Percentiles rank a stretch among this genome's conserved stretches.
Evolutionary conservation across 2,329 filamentous ascomycete genomes (phyloP).

Genomic region (Aspergillus flavus): DNA sequence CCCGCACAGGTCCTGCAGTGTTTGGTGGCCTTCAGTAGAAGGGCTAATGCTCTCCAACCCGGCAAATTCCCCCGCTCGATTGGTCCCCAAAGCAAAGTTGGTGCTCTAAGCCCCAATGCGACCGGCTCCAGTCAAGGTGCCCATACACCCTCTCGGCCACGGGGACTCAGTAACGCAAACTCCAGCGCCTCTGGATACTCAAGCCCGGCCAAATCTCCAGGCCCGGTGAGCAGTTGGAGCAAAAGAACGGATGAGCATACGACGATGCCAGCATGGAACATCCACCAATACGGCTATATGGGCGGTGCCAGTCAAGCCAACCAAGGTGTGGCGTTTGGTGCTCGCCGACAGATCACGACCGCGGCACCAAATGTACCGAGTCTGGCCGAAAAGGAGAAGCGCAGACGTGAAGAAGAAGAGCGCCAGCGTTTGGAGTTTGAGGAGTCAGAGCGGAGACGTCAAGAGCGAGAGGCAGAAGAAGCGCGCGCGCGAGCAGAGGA

Average conservation of each 20-base stretch:
- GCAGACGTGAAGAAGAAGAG: slow-evolving; percentile 61
- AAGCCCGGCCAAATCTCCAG: slow-evolving; percentile 64
- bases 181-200: slow-evolving; percentile 51
- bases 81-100: slow-evolving; percentile 67
- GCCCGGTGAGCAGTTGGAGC: slow-evolving; percentile 82
- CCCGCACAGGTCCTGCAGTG: slow-evolving; percentile 95
- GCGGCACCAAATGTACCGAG: slow-evolving; percentile 77
- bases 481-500: slow-evolving; percentile 48
- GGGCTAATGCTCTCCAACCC: slow-evolving; percentile 75
- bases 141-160: slow-evolving; percentile 37
- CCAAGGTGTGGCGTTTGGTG: slow-evolving; percentile 89
- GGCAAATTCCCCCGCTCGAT: slow-evolving; percentile 73
- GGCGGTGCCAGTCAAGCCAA: slow-evolving; percentile 96
- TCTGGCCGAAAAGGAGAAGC: slow-evolving; percentile 80
- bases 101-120: slow-evolving; percentile 65
- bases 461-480: slow-evolving; percentile 55
- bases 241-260: slow-evolving; percentile 77
- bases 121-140: slow-evolving; percentile 62
- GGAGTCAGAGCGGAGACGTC: slow-evolving; percentile 54
- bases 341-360: slow-evolving; percentile 87
- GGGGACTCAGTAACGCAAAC: slow-evolving; percentile 57
- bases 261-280: slow-evolving; percentile 94
- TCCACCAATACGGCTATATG: slow-evolving; percentile 97
- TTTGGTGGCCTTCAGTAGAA: slow-evolving; percentile 85
- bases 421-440: slow-evolving; percentile 53